Evolutionary conservation across 768 basidiomycete species (phyloP).

Genomic region (Heimioporus sp.): DNA sequence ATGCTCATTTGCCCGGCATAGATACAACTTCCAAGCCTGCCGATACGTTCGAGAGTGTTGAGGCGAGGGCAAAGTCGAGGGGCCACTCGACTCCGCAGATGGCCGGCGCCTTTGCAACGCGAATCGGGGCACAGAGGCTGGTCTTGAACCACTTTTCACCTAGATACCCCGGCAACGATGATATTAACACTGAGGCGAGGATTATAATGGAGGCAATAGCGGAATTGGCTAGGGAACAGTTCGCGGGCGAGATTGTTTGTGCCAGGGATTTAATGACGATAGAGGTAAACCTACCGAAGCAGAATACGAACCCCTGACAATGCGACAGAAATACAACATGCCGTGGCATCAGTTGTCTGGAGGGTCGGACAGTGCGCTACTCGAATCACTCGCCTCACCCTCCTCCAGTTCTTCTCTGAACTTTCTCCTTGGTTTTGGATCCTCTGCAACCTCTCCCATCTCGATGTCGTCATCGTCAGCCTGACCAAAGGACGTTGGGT

Average conservation of each 20-base stretch:
- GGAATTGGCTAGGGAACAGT: constrained; percentile 51
- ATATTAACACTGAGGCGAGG: constrained; percentile 45
- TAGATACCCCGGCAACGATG: constrained; percentile 69
- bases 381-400: constrained; percentile 81
- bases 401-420: constrained; percentile 75
- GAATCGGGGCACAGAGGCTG: constrained; percentile 57
- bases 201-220: constrained; percentile 64
- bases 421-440: constrained; percentile 53
- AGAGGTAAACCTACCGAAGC: constrained; percentile 44
- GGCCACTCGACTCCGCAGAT: constrained; percentile 93
- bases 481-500: constrained; percentile 20
- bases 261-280: constrained; percentile 76
- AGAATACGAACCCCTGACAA: constrained; percentile 14
- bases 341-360: constrained; percentile 49
- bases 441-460: constrained; percentile 89
- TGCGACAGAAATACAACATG: background rate
- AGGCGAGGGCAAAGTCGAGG: constrained; percentile 63
- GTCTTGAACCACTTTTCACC: constrained; percentile 86
- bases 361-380: constrained; percentile 74
- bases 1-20: constrained; percentile 72
- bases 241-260: constrained; percentile 58
- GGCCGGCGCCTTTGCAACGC: constrained; percentile 78
- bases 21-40: constrained; percentile 55
- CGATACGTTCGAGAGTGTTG: constrained; percentile 62
- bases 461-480: constrained; percentile 69